Base-by-base conservation (phyloP, 2,329 filamentous ascomycete genomes). In the Talaromyces sp. region DNA sequence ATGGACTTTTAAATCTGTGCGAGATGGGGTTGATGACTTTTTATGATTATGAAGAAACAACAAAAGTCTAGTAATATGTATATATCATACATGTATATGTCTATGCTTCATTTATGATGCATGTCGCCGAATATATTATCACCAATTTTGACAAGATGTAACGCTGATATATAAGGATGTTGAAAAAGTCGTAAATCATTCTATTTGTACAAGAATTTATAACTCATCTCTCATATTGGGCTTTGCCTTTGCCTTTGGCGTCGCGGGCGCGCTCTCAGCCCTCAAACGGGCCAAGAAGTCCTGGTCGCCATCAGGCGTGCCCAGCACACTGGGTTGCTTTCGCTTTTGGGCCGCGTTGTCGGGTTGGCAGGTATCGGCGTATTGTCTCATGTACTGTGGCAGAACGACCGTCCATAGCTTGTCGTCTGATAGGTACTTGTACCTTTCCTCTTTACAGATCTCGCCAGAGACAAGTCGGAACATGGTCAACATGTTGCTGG, bases 1-100 rank as follows among this genome's bases (percentile, higher is more conserved):
- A 95, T 97, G 90, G 83, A 96, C 74, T 97, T 99, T 82, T 90
- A 14, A 29, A 29, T 10, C 0, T 21, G 24, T 9, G 48, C 24
- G 11, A 11, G 48, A 27, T 29, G 12, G 12, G 7, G 43, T 11
- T 29, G 24, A 52, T 27, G 19, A n/a, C 24, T 52, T 17, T 11
- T 17, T 29, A 29, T 31, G 48, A 52, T 52, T 21, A 52, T 52
- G 48, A 52, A 26, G 0, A 46, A 46, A 6, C 5, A 38, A 8
- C 5, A 38, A n/a, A 38, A n/a, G n/a, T 38, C 35, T 38, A 38
- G 35, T n/a, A 38, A 38, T 8, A 38, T 50, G 51, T 27, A 21
- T 53, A 29, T 54, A 32, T 29, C 27, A 31, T n/a, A 31, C 10
- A 32, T 54, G 31, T 54, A 54, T 32, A 9, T 29, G 26, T 54